A percentile compares a stretch with the other conserved stretches of the same genome.
Evolutionary conservation across 2,329 filamentous ascomycete genomes (phyloP).

Genomic region (Fusarium sp.): DNA sequence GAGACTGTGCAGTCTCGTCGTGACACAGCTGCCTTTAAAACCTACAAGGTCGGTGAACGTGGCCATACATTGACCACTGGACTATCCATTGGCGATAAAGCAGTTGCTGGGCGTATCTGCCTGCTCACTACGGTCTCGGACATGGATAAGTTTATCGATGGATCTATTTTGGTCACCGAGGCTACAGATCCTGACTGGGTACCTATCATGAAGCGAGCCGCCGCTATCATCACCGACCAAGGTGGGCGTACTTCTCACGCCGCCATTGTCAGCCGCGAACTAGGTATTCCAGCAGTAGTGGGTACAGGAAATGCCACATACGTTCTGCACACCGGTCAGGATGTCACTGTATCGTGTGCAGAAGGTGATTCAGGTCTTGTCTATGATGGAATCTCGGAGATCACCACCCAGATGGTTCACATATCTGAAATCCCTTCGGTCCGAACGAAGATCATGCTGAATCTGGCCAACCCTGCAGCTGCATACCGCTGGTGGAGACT

Average conservation of each 20-base stretch:
- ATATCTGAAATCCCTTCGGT: slow-evolving; percentile 41
- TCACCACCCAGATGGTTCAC: slow-evolving; percentile 50
- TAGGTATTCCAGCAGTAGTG: slow-evolving; percentile 54
- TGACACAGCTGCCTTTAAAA: slow-evolving; percentile 49
- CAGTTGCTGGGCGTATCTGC: slow-evolving; percentile 51
- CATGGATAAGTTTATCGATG: slow-evolving; percentile 51
- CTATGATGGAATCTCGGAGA: slow-evolving; percentile 52
- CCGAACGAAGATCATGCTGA: slow-evolving; percentile 54
- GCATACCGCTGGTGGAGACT: slow-evolving; percentile 57
- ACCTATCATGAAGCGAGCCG: slow-evolving; percentile 54
- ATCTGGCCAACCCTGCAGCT: slow-evolving; percentile 53
- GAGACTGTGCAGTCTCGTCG: slow-evolving; percentile 54
- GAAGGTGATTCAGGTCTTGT: slow-evolving; percentile 54
- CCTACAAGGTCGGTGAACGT: slow-evolving; percentile 49
- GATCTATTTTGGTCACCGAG: slow-evolving; percentile 52
- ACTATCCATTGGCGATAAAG: slow-evolving; percentile 51
- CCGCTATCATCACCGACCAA: slow-evolving; percentile 54
- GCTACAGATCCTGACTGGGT: slow-evolving; percentile 55
- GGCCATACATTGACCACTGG: slow-evolving; percentile 49
- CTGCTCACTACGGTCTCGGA: slow-evolving; percentile 49
- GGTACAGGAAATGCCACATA: slow-evolving; percentile 54
- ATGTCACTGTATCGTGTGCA: slow-evolving; percentile 55
- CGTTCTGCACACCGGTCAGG: slow-evolving; percentile 52
- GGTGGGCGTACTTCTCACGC: slow-evolving; percentile 55
- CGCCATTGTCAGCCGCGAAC: slow-evolving; percentile 56